phyloP scores from a whole-genome alignment of 2,329 filamentous ascomycete species.

The Orbilia blumenaviensis region DNA sequence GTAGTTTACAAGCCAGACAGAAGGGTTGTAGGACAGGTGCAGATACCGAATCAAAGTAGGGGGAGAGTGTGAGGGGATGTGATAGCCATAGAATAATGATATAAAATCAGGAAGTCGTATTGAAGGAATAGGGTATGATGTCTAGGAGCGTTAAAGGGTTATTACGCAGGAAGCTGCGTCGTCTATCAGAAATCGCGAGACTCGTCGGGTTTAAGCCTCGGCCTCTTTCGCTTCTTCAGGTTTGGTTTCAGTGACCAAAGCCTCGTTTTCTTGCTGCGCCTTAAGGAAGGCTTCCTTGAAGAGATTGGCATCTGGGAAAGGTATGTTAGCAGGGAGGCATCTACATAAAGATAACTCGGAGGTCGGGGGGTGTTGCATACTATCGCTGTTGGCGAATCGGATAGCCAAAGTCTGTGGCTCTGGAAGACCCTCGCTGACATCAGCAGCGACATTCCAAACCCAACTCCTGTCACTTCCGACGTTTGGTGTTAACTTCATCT shows the following conservation, averaged over 20 bases:
- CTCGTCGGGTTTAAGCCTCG: neutral
- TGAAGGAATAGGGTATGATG: neutral
- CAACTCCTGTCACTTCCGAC: slow-evolving; percentile 97
- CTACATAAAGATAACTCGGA: neutral
- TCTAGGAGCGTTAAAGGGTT: neutral
- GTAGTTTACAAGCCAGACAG: slow-evolving; percentile 36
- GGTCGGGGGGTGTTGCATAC: slow-evolving; percentile 69
- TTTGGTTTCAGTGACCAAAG: slow-evolving; percentile 69
- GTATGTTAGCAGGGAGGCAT: slow-evolving; percentile 7
- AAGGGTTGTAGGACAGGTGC: neutral
- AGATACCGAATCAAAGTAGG: slow-evolving; percentile 14
- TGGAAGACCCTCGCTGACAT: slow-evolving; percentile 97
- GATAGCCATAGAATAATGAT: neutral
- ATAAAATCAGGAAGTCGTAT: neutral
- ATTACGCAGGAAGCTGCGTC: neutral
- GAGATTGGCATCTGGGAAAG: slow-evolving; percentile 79
- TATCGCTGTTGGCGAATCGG: slow-evolving; percentile 96
- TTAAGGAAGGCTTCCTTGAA: slow-evolving; percentile 99
- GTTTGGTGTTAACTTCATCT: slow-evolving; percentile 99
- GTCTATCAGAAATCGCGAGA: neutral
- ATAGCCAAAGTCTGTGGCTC: slow-evolving; percentile 96
- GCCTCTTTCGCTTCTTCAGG: neutral
- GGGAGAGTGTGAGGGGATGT: neutral
- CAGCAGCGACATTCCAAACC: slow-evolving; percentile 98
- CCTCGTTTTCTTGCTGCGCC: slow-evolving; percentile 95